Evolutionary conservation across 2,329 filamentous ascomycete genomes (phyloP), one percentile per base, ranked within the genome.

Genomic region (Parastagonospora nodorum): DNA sequence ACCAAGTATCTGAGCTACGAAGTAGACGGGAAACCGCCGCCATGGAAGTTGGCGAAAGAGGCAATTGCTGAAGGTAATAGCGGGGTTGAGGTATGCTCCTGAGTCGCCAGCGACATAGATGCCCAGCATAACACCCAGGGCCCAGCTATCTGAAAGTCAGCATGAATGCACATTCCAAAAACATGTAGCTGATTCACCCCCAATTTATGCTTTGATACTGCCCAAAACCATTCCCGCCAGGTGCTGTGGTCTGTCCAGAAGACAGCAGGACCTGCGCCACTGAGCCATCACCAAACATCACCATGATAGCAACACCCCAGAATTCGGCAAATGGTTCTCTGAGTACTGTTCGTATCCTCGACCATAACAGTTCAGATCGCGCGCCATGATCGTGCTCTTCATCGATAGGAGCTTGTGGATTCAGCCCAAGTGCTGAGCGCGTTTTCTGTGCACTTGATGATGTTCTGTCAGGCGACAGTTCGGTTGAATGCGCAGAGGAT

Each of bases 61-160:
- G 64, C 87, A 89, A 72, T 86, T 88, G 52, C 82, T 80, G 27
- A 90, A 79, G 1, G 87, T 89, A 12, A 90, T 82, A n/a, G 86
- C 88, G 0, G 88, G 73, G 44, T 78, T 78, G 10, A 90, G 77
- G 64, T 89, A 87, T 1, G 82, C 85, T 7, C 87, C 87, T 3
- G 82, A 86, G 60, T 88, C 85, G 44, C 82, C 82, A 5, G 78
- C 78, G n/a, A 82, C 80, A 61, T 89, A 89, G 35, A 89, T 82
- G 4, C 86, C 74, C 2, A 75, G 62, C 73, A 76, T 74, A 4
- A 74, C 66, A 1, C 71, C 69, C 6, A 74, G 45, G 2, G 63
- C 68, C 68, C 74, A 77, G 32, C 70, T 72, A 33, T 12, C 33
- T n/a, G 0, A 1, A 1, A 9, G 51, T 63, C 16, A 62, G 51